Percentiles rank a stretch among this genome's conserved stretches.
Conservation (phyloP, 1,284 basidiomycete species). For the Retiboletus flavoniger region DNA sequence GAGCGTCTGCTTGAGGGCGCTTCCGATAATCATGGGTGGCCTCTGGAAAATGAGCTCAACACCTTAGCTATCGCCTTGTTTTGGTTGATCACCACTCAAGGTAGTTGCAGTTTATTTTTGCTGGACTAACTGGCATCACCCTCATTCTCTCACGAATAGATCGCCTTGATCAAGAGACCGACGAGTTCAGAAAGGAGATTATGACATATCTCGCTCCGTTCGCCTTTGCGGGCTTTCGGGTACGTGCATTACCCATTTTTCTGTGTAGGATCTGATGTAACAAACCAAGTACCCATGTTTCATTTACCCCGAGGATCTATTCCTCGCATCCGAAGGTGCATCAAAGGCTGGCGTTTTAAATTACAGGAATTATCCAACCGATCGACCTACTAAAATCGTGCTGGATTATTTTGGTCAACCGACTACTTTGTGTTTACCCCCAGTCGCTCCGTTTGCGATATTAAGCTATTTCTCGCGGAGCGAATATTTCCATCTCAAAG, state of each 20-base stretch:
- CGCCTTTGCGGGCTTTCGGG: slow-evolving; percentile 49
- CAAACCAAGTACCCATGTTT: slow-evolving; percentile 36
- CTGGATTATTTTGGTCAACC: slow-evolving; percentile 45
- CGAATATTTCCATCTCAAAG: slow-evolving; percentile 36
- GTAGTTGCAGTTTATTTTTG: slow-evolving; percentile 9
- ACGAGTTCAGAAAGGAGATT: slow-evolving; percentile 35
- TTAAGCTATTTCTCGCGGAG: slow-evolving; percentile 46
- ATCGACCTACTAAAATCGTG: slow-evolving; percentile 29
- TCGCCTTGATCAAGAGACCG: slow-evolving; percentile 39
- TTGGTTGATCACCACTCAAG: slow-evolving; percentile 44
- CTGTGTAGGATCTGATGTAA: slow-evolving; percentile 12
- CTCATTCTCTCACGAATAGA: slow-evolving; percentile 24
- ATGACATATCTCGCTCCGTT: slow-evolving; percentile 43
- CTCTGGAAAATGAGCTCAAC: slow-evolving; percentile 44
- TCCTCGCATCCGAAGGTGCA: slow-evolving; percentile 6
- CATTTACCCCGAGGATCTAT: slow-evolving; percentile 25
- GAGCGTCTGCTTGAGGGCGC: slow-evolving; percentile 40
- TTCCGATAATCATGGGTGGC: slow-evolving; percentile 45
- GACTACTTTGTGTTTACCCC: slow-evolving; percentile 37
- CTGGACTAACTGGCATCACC: background rate
- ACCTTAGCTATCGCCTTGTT: slow-evolving; percentile 47
- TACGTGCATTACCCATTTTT: slow-evolving; percentile 29
- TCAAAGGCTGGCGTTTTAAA: slow-evolving; percentile 1
- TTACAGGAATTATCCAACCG: slow-evolving; percentile 25
- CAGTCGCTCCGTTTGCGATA: slow-evolving; percentile 45